These are phyloP conservation scores for Populus ilicifolia DNA, from an alignment of 345 rosid species.

Conservation along the genomic window DNA sequence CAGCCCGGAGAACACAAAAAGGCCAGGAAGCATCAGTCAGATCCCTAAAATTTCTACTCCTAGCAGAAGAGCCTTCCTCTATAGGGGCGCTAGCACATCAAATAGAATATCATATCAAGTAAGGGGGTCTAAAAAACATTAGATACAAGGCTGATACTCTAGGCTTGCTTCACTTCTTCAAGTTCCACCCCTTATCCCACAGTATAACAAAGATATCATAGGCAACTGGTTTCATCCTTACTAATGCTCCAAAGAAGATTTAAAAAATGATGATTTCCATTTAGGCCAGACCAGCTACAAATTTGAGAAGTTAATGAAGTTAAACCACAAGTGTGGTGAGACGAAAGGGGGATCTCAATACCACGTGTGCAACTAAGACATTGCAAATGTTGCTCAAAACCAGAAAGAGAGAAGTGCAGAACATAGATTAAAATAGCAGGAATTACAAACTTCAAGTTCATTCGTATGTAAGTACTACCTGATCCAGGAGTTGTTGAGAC, in stretches of 20 bases:
- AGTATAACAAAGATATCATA: background rate
- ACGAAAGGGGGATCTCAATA: background rate
- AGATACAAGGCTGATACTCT: too few species aligned
- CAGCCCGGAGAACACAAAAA: too few species aligned
- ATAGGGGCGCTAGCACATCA: too few species aligned
- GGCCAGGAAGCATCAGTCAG: too few species aligned
- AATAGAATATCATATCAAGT: too few species aligned
- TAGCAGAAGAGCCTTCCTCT: too few species aligned
- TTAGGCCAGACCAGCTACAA: background rate
- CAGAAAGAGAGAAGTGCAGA: background rate
- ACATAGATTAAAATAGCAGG: background rate
- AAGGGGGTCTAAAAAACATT: too few species aligned
- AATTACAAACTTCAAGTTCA: constrained; percentile 16
- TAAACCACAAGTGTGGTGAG: too few species aligned
- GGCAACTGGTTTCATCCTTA: background rate
- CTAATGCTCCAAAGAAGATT: background rate
- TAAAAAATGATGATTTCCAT: background rate
- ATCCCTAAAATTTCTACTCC: too few species aligned
- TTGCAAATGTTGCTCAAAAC: background rate
- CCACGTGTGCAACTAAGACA: background rate
- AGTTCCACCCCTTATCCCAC: background rate
- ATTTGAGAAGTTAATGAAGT: background rate
- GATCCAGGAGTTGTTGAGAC: constrained; percentile 76
- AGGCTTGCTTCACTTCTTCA: too few species aligned
- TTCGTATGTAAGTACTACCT: constrained; percentile 45